Base-by-base conservation (phyloP, 495 filamentous ascomycete species). In the Evernia prunastri region DNA sequence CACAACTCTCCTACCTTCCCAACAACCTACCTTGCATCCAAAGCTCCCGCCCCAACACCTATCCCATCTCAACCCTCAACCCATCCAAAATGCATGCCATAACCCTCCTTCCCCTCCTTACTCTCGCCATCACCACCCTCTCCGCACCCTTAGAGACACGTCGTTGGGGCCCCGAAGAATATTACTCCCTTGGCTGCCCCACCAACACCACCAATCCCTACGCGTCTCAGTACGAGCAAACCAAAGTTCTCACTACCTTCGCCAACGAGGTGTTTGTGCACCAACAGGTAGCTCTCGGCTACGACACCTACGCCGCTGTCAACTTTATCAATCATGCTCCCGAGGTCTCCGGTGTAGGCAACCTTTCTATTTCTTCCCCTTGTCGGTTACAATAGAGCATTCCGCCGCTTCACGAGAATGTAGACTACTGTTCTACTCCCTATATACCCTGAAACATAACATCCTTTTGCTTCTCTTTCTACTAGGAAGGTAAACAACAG, bases 81-180 rank as follows among this genome's bases (percentile, higher is more conserved):
- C 49, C 0, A 31, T 3, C 13, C 49, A 31, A 15, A 20, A 54
- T 54, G 51, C 17, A 54, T 33, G 67, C n/a, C 73, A 75, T 1
- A 74, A 79, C 56, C 73, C 33, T 59, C 35, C 57, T 59, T 8
- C 57, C 57, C 35, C 0, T 31, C 23, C 20, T 59, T 18, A 13
- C 40, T 12, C 35, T 78, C 70, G 57, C 57, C 57, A 63, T 72
- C 11, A 59, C 63, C 3, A 74, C 71, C 0, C 68, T 72, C 53
- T 35, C 63, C 1, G 40, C 57, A 17, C 31, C 40, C 33, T 13
- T 45, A 12, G 36, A 59, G 23, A 45, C 36, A 35, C 57, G 57
- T 25, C 31, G 4, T 6, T 40, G 35, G 31, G 40, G 40, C 20
- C 23, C 27, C 0, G 18, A 23, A 1, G 57, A 59, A 9, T 59